Evolutionary conservation across 768 basidiomycete genomes (phyloP), one percentile per base, ranked within the genome.

Genomic region (Amanita rubescens): DNA sequence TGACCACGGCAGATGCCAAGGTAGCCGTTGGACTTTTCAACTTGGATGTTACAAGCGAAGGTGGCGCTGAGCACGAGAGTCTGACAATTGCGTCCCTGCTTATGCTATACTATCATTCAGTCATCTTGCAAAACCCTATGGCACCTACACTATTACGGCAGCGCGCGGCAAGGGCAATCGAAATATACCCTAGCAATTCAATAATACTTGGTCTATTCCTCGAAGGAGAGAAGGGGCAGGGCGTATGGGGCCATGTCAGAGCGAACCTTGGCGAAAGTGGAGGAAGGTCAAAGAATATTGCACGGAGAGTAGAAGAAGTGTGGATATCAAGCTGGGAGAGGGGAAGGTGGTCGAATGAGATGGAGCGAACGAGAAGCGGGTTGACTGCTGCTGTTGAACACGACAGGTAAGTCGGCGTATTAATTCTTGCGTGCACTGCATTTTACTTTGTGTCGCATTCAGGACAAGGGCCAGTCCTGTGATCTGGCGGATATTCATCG

Each of bases 291-390:
- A 89, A 86, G 64, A 75, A 74, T 52, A 70, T 90, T 12, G 66
- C 74, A 37, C 71, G 86, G 62, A 70, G 84, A 52, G 68, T 79
- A 3, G 74, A 79, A 57, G 87, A 92, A 59, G 79, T 89, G 0
- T 92, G 90, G 89, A 71, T 88, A 1, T 80, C 82, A 9, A 77
- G 84, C n/a, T 90, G 87, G 88, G 84, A 88, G 65, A 77, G 71
- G 61, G 81, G 83, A 1, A 73, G 81, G 34, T 90, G 89, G 88
- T 69, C 74, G 45, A 72, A 69, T 46, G 87, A 91, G 65, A 67
- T 78, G 37, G 89, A 92, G 66, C 75, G 89, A 53, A 84, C 82
- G 33, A 69, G 90, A 57, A 78, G 69, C 57, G 80, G 84, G 33
- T 67, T 92, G 57, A 69, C 73, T 32, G 71, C 73, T 8, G 87